These are phyloP conservation scores for Gamsiella multidivaricata DNA, from an alignment of 192 early-diverging fungal genomes.

Conservation along the genomic window DNA sequence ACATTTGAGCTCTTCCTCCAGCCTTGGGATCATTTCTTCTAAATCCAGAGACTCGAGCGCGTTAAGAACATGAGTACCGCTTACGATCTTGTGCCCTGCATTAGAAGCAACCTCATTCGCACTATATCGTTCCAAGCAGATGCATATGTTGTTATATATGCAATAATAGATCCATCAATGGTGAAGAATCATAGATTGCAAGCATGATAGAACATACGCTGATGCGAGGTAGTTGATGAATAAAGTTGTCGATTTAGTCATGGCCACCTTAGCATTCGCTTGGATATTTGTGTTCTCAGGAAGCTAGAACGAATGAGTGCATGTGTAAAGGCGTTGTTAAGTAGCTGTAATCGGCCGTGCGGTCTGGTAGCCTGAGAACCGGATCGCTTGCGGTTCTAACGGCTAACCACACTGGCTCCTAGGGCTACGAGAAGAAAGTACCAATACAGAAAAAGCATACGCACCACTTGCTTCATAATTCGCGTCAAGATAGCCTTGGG, in stretches of 20 bases:
- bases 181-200: no score
- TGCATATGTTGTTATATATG: not conserved
- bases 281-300: slow-evolving; percentile 62
- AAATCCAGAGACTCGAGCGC: slow-evolving; percentile 60
- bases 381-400: no score
- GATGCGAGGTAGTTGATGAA: slow-evolving; percentile 64
- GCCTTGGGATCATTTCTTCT: slow-evolving; percentile 53
- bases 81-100: slow-evolving; percentile 62
- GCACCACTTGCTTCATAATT: slow-evolving; percentile 59
- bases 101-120: slow-evolving; percentile 60
- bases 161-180: not conserved
- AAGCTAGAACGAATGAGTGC: slow-evolving; percentile 40
- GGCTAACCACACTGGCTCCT: no score
- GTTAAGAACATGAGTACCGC: slow-evolving; percentile 58
- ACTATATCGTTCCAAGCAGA: no score
- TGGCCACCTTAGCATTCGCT: slow-evolving; percentile 61
- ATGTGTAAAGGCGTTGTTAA: not conserved
- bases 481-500: slow-evolving; percentile 61
- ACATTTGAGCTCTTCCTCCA: slow-evolving; percentile 57
- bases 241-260: slow-evolving; percentile 61
- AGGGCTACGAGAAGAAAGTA: not conserved
- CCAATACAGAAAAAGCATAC: not conserved
- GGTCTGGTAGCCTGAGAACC: no score
- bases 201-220: no score
- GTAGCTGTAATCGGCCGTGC: no score